Base-by-base conservation (phyloP, 2,329 filamentous ascomycete species). In the Arachnopeziza araneosa region DNA sequence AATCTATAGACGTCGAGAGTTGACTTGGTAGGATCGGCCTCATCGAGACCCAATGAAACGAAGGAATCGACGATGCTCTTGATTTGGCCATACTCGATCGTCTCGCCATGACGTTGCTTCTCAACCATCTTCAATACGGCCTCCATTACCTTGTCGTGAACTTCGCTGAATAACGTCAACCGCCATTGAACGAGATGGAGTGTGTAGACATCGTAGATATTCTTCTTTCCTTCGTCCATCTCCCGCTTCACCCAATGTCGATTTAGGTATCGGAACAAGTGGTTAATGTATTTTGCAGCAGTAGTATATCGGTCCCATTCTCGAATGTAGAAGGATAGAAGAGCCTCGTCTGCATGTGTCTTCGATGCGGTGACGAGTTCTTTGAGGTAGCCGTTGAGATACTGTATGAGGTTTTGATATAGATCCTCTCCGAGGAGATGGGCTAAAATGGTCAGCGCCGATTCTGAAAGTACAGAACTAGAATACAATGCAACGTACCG, bases 211-310 rank as follows among this genome's bases (percentile, higher is more conserved):
- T 99, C 95, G 75, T 96, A 98, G 8, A 98, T 90, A 70, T 93
- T 90, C 79, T 98, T 97, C 78, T 99, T 98, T 36, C 95, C 95
- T 75, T 99, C 95, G 65, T 99, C 95, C 77, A 99, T 96, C 77
- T 99, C 95, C 30, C 95, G 84, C 81, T 97, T 99, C 1, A 99
- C 95, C 95, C 96, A 99, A 76, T 99, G 95, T 30, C 95, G 86
- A 72, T 99, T 99, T 24, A 99, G 84, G 72, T 99, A 99, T 57
- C 89, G 82, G 80, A 99, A 99, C 8, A 99, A 79, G 73, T 99
- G 93, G 75, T 99, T 96, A 74, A 97, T 95, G 77, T 96, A 99
- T 75, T 96, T 96, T 61, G 93, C 95, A 1, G 95, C 93, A 17
- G 90, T 91, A 1, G 95, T 99, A 77, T 97, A 99, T 63, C 95